A percentile compares a stretch with the other conserved stretches of the same genome.
Conservation (phyloP, 305 asterid genomes). For the Solanum hybrid region DNA sequence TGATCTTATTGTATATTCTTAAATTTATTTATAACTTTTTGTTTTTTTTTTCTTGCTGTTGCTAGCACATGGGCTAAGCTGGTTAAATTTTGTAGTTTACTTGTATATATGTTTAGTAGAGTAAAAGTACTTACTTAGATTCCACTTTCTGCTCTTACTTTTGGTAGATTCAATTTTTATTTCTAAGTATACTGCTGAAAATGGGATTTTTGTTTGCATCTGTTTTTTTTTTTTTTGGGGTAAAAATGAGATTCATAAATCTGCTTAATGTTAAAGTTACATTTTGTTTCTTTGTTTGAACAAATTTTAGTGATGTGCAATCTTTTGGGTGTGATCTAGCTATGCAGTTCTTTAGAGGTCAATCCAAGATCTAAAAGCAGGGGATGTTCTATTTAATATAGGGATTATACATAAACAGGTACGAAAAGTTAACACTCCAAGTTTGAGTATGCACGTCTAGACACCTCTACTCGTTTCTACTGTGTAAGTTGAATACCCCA, state of each 20-base stretch:
- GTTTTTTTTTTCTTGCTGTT: neutral
- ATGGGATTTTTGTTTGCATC: neutral
- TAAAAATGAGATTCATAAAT: neutral
- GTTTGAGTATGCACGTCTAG: neutral
- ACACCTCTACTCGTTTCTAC: neutral
- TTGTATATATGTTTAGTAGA: neutral
- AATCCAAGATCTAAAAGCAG: neutral
- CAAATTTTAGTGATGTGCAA: neutral
- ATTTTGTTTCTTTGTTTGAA: neutral
- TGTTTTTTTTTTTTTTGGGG: neutral
- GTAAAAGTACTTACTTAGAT: neutral
- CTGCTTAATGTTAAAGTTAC: neutral
- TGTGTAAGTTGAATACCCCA: neutral
- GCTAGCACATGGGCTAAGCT: neutral
- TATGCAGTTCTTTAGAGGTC: neutral
- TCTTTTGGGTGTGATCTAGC: neutral
- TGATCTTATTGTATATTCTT: neutral
- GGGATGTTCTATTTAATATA: neutral
- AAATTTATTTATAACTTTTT: neutral
- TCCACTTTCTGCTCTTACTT: neutral
- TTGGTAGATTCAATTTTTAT: neutral
- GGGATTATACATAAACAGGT: neutral
- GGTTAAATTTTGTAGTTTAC: neutral
- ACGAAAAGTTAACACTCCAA: neutral
- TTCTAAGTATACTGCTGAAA: neutral